phyloP scores from a whole-genome alignment of 2,329 filamentous ascomycete species.

The Corinectria fuckeliana region DNA sequence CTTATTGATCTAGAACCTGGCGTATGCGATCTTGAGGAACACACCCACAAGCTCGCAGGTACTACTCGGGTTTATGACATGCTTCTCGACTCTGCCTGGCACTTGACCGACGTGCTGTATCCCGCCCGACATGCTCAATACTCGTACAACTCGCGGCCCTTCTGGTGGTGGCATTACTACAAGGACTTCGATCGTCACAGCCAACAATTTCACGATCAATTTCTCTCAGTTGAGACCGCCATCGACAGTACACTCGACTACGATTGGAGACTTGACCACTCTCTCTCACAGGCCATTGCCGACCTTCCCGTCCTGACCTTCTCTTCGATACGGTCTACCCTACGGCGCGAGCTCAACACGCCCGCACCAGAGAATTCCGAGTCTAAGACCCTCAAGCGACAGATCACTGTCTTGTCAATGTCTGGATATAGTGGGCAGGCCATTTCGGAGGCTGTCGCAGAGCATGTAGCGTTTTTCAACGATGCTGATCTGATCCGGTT shows the following conservation, averaged over 20 bases:
- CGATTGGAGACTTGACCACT: conserved; percentile 42
- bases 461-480: conserved; percentile 65
- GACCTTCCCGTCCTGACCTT: conserved; percentile 45
- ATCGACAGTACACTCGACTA: conserved; percentile 40
- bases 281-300: conserved; percentile 44
- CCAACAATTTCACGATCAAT: conserved; percentile 41
- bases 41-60: conserved; percentile 27
- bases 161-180: conserved; percentile 50
- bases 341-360: conserved; percentile 40
- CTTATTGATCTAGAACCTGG: conserved; percentile 11
- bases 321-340: conserved; percentile 37
- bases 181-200: conserved; percentile 42
- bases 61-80: conserved; percentile 41
- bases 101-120: conserved; percentile 44
- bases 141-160: conserved; percentile 44
- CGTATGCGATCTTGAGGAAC: conserved; percentile 14
- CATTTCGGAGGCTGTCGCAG: conserved; percentile 59
- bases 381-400: conserved; percentile 44
- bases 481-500: conserved; percentile 72
- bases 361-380: conserved; percentile 40
- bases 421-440: conserved; percentile 48
- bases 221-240: conserved; percentile 34
- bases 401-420: conserved; percentile 47
- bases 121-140: conserved; percentile 45
- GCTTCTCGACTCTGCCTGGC: conserved; percentile 47